Conservation (phyloP, 164 flowering plant species). For the Cinnamomum chago region DNA sequence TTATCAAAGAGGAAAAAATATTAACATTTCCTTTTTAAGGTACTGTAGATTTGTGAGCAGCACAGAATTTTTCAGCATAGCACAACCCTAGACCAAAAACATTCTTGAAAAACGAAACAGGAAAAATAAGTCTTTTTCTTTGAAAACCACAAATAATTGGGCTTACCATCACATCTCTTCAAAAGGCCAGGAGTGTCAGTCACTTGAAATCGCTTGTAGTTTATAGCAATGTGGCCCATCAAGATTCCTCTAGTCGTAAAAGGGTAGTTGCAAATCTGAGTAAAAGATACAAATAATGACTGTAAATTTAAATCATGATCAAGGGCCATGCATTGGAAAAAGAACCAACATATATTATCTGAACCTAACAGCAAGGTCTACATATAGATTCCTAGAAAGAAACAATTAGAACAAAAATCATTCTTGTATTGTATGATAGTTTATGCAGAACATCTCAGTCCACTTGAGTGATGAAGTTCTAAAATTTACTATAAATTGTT, state of each 20-base stretch:
- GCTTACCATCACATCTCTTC: slow-evolving; percentile 77
- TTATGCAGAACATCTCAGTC: neutral
- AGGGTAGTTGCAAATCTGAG: slow-evolving; percentile 90
- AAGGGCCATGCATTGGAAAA: neutral
- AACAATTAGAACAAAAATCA: neutral
- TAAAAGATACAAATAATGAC: slow-evolving; percentile 2
- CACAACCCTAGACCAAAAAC: neutral
- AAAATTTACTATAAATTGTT: no score
- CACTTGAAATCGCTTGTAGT: slow-evolving; percentile 83
- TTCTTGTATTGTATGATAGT: no score
- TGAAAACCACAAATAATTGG: neutral
- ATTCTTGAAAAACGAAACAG: neutral
- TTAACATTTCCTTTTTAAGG: no score
- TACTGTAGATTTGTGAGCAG: no score
- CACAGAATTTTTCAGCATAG: no score
- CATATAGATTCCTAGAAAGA: neutral
- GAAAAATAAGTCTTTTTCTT: neutral
- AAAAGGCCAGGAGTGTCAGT: slow-evolving; percentile 96
- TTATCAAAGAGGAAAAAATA: no score
- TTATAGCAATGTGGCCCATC: slow-evolving; percentile 80
- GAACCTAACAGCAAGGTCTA: neutral
- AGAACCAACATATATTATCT: neutral
- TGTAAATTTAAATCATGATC: neutral
- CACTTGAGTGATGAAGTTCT: neutral
- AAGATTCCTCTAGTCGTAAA: slow-evolving; percentile 96